These are phyloP conservation scores for Xylaria nigripes DNA, from an alignment of 495 filamentous ascomycete genomes.

Conservation along the genomic window DNA sequence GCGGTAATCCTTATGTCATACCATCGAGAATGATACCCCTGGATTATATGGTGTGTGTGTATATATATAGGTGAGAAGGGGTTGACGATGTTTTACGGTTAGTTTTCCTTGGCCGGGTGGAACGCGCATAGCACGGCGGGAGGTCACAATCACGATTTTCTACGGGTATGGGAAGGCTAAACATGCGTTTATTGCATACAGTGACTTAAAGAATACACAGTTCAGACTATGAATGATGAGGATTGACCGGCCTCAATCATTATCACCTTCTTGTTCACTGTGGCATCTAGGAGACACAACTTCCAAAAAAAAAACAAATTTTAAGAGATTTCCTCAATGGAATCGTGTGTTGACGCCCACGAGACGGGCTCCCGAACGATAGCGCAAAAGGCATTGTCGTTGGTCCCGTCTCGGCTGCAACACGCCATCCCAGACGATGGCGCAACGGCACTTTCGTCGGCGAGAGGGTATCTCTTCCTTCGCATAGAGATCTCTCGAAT, in stretches of 20 bases:
- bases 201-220: constrained; percentile 16
- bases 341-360: constrained; percentile 41
- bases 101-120: constrained; percentile 6
- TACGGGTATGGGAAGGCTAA: not conserved
- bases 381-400: constrained; percentile 48
- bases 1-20: not conserved
- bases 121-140: constrained; percentile 1
- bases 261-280: constrained; percentile 2
- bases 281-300: not conserved
- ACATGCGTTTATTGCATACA: constrained; percentile 16
- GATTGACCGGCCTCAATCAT: not conserved
- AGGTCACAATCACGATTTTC: constrained; percentile 9
- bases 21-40: constrained; percentile 1
- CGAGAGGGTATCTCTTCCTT: constrained; percentile 24
- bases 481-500: constrained; percentile 17
- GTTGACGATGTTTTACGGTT: not conserved
- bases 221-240: constrained; percentile 8
- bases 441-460: constrained; percentile 50
- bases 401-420: constrained; percentile 41
- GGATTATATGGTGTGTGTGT: constrained; percentile 3
- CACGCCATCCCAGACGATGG: constrained; percentile 52
- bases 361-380: constrained; percentile 44
- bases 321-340: constrained; percentile 14
- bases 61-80: constrained; percentile 2
- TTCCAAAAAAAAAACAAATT: not conserved